Evolutionary conservation across 2,329 filamentous ascomycete genomes (phyloP), one percentile per base, ranked within the genome.

Genomic region (Aspergillus spinulosporus): DNA sequence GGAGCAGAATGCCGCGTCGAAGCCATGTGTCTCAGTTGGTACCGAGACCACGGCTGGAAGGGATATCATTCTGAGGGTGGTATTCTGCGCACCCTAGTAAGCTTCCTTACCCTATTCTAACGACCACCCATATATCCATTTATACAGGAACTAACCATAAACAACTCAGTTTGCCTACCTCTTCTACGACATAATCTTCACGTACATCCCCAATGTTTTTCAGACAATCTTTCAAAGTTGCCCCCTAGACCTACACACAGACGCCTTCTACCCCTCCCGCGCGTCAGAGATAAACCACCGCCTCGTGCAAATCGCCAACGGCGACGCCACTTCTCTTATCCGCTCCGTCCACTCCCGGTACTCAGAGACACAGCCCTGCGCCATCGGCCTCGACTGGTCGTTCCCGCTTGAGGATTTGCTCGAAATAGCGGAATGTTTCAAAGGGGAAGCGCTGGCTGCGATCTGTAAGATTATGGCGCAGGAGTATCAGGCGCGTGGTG

Each of bases 201-300:
- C 91, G 28, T 96, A 96, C 72, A 84, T 97, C 4, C 93, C 94
- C 28, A 96, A 97, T 65, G 93, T 99, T 54, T 99, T 99, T 73
- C 93, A 97, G 71, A 99, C 94, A 4, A 85, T 88, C 1, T 99
- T 90, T 70, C 94, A 99, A 74, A 96, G 91, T 0, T 96, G 91
- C 67, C 94, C 94, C 1, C 78, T 99, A 3, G 94, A 99, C 71
- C 78, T 99, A 5, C 89, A 95, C 69, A 96, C 92, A 0, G 94
- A 99, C 70, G 87, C 89, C 2, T 99, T 99, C 76, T 97, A 90
- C 69, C 84, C 90, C 0, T 85, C 87, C 1, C 84, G 94, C n/a
- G 85, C 88, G 36, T 91, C 88, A 3, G 92, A 96, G 75, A 94
- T 97, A 70, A 95, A 96, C 68, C 85, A 87, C 60, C 86, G 92